Percentiles rank a stretch among this genome's conserved stretches.
These are phyloP conservation scores for Dissoconium aciculare DNA, from an alignment of 2,329 filamentous ascomycete species.

Conservation along the genomic window DNA sequence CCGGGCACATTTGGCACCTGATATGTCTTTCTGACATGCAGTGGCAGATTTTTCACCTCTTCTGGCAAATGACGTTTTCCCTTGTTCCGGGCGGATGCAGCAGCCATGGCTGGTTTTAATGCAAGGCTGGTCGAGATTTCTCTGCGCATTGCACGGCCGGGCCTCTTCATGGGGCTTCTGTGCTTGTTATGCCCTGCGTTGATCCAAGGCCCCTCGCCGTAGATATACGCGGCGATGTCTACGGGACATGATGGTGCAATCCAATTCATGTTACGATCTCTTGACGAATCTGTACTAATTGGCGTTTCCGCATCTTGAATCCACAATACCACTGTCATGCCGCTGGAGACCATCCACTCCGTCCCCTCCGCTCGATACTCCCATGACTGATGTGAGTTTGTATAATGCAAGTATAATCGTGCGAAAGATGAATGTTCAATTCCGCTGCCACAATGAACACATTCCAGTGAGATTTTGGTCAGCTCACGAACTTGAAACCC, in stretches of 20 bases:
- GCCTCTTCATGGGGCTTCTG: slow-evolving; percentile 2
- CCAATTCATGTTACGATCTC: slow-evolving; percentile 16
- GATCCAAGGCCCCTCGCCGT: slow-evolving; percentile 23
- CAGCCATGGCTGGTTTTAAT: not conserved
- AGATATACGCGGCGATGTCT: slow-evolving; percentile 22
- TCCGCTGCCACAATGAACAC: slow-evolving; percentile 14
- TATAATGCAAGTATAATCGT: slow-evolving; percentile 23
- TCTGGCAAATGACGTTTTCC: slow-evolving; percentile 5
- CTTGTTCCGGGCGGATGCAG: not conserved
- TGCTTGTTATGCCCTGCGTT: slow-evolving; percentile 2
- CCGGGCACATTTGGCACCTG: slow-evolving; percentile 25
- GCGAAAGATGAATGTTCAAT: slow-evolving; percentile 14
- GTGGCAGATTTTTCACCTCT: slow-evolving; percentile 13
- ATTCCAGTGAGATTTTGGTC: slow-evolving; percentile 10
- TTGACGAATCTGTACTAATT: slow-evolving; percentile 6
- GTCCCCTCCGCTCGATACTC: not conserved
- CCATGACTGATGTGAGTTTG: not conserved
- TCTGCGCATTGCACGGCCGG: not conserved
- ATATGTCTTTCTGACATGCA: slow-evolving; percentile 17
- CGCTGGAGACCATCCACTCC: not conserved
- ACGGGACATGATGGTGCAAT: slow-evolving; percentile 24
- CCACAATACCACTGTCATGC: not conserved
- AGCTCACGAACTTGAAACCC: slow-evolving; percentile 4
- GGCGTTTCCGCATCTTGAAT: not conserved
- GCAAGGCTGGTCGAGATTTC: slow-evolving; percentile 1